Evolutionary conservation across 148 eudicot genomes (phyloP).

Genomic region (Nepenthes mirabilis): DNA sequence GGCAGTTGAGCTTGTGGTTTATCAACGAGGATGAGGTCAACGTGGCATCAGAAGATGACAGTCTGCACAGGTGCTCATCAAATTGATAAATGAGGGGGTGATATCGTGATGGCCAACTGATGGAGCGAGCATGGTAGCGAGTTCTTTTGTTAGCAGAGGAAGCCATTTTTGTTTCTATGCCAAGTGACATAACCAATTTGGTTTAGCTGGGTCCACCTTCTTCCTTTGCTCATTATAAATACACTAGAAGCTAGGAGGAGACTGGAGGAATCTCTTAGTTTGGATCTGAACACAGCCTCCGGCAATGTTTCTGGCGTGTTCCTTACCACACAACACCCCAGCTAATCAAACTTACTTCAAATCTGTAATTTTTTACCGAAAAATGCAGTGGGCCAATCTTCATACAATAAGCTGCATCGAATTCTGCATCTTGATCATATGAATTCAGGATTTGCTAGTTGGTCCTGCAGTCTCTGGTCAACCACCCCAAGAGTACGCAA

Average conservation of each 20-base stretch:
- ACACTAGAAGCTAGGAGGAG: not conserved
- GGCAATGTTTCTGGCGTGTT: conserved; percentile 15
- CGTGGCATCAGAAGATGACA: conserved; percentile 13
- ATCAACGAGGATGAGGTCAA: conserved; percentile 4
- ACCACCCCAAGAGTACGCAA: too few relatives aligned
- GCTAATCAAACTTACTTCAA: too few relatives aligned
- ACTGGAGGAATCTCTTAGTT: not conserved
- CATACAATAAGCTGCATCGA: too few relatives aligned
- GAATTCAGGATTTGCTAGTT: too few relatives aligned
- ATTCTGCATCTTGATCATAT: too few relatives aligned
- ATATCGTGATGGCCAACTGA: conserved; percentile 20
- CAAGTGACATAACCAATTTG: too few relatives aligned
- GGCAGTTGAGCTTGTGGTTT: conserved; percentile 1
- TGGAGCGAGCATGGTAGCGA: conserved; percentile 17
- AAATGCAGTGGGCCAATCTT: too few relatives aligned
- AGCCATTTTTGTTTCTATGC: not conserved
- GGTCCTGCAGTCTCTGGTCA: too few relatives aligned
- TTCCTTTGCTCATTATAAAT: not conserved
- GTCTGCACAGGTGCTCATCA: conserved; percentile 15
- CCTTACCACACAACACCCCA: too few relatives aligned
- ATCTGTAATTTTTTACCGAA: too few relatives aligned
- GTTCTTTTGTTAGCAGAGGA: not conserved
- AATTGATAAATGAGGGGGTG: conserved; percentile 8
- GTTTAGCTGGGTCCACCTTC: too few relatives aligned
- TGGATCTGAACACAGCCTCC: not conserved